phyloP scores from a whole-genome alignment of 495 filamentous ascomycete species.

The Aspergillus coremiiformis region DNA sequence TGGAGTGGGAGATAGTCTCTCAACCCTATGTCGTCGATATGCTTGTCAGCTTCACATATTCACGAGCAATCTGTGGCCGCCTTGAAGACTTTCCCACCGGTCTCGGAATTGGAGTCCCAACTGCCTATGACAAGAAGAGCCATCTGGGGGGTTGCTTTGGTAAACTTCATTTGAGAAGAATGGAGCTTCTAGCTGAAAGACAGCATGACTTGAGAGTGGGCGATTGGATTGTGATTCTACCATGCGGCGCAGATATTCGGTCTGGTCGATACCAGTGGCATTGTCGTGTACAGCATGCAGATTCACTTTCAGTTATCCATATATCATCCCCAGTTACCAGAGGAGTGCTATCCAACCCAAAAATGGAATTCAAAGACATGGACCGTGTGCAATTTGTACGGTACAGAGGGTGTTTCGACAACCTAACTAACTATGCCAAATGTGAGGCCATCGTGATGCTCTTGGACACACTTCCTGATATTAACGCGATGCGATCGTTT shows the following conservation, averaged over 20 bases:
- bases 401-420: slow-evolving; percentile 54
- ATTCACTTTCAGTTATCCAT: slow-evolving; percentile 2
- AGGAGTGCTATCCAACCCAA: not conserved
- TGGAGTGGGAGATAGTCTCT: slow-evolving; percentile 75
- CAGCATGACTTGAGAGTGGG: slow-evolving; percentile 35
- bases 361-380: slow-evolving; percentile 1
- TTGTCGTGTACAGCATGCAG: slow-evolving; percentile 15
- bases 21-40: slow-evolving; percentile 84
- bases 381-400: slow-evolving; percentile 22
- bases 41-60: slow-evolving; percentile 74
- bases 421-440: slow-evolving; percentile 42
- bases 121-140: not conserved
- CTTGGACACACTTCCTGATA: slow-evolving; percentile 59
- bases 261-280: slow-evolving; percentile 9
- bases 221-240: slow-evolving; percentile 48
- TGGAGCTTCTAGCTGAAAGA: slow-evolving; percentile 37
- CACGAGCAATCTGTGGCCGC: slow-evolving; percentile 36
- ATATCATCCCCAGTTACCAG: slow-evolving; percentile 15
- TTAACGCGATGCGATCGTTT: slow-evolving; percentile 56
- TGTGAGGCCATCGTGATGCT: slow-evolving; percentile 47
- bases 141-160: not conserved
- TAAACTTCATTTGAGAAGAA: slow-evolving; percentile 21
- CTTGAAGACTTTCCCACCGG: slow-evolving; percentile 62
- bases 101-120: slow-evolving; percentile 61
- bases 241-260: slow-evolving; percentile 19